Conservation (phyloP, 2,329 filamentous ascomycete genomes). For the Trichocomaceae sp. region DNA sequence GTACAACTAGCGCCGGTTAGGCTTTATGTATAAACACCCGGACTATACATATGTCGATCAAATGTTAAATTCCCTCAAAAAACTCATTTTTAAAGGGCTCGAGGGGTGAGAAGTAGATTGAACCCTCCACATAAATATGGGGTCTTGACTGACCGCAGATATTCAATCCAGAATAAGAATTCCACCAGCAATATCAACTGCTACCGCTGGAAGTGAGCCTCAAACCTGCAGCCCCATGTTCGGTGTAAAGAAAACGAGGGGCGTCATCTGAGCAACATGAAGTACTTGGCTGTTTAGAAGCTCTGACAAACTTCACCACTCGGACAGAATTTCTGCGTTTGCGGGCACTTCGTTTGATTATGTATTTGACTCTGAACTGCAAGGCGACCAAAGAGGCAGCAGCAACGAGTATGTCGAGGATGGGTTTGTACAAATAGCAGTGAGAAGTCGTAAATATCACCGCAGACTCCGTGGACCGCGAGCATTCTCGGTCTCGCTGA, state of each 20-base stretch:
- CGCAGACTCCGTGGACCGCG: constrained; percentile 18
- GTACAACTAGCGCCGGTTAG: neutral
- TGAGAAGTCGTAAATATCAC: constrained; percentile 27
- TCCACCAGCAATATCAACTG: constrained; percentile 5
- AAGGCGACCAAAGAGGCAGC: neutral
- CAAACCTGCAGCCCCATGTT: neutral
- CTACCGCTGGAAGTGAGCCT: constrained; percentile 3
- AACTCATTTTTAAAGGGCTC: neutral
- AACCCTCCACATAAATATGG: too few relatives aligned
- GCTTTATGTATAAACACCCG: too few relatives aligned
- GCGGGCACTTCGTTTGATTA: neutral
- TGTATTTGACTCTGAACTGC: neutral
- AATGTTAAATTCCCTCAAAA: neutral
- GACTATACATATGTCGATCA: neutral
- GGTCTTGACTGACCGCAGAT: too few relatives aligned
- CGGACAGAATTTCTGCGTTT: neutral
- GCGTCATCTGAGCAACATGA: constrained; percentile 9
- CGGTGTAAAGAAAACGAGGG: constrained; percentile 11
- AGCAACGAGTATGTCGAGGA: constrained; percentile 16
- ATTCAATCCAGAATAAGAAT: constrained; percentile 10
- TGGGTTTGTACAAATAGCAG: constrained; percentile 26
- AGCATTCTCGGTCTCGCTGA: constrained; percentile 17
- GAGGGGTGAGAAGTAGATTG: too few relatives aligned
- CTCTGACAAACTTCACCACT: constrained; percentile 3
- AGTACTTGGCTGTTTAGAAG: neutral